phyloP scores from a whole-genome alignment of 495 filamentous ascomycete genomes.

The Letharia lupina region DNA sequence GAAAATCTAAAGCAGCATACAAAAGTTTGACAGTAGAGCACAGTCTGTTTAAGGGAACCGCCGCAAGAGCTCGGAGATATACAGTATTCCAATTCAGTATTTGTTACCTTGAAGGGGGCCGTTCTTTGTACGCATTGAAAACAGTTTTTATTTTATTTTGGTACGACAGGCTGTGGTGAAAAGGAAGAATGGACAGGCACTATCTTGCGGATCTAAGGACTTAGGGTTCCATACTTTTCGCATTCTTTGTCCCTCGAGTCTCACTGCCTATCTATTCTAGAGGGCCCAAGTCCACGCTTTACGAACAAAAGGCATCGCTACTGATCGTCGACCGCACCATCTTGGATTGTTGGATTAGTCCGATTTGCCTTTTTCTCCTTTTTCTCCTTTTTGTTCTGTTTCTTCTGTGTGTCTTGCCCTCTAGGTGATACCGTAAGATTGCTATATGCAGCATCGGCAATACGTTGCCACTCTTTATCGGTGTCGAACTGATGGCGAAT shows the following conservation, averaged over 20 bases:
- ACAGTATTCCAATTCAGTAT: neutral
- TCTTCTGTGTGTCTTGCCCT: neutral
- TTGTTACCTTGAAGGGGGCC: neutral
- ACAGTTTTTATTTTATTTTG: neutral
- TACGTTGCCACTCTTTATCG: constrained; percentile 7
- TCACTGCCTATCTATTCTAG: neutral
- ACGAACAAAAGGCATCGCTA: neutral
- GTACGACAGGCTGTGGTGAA: neutral
- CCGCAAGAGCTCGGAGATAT: neutral
- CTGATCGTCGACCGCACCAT: neutral
- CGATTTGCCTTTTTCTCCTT: neutral
- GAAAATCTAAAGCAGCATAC: neutral
- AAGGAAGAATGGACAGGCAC: neutral
- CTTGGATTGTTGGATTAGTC: neutral
- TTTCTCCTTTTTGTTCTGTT: neutral
- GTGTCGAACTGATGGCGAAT: constrained; percentile 8
- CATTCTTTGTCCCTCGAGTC: neutral
- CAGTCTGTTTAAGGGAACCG: neutral
- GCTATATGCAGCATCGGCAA: constrained; percentile 7
- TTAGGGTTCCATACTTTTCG: neutral
- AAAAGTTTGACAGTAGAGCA: neutral
- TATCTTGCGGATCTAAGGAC: neutral
- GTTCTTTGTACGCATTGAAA: neutral
- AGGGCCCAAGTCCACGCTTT: neutral
- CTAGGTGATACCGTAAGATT: neutral